Evolutionary conservation across 345 rosid species (phyloP).

Genomic region (Linum tenue): DNA sequence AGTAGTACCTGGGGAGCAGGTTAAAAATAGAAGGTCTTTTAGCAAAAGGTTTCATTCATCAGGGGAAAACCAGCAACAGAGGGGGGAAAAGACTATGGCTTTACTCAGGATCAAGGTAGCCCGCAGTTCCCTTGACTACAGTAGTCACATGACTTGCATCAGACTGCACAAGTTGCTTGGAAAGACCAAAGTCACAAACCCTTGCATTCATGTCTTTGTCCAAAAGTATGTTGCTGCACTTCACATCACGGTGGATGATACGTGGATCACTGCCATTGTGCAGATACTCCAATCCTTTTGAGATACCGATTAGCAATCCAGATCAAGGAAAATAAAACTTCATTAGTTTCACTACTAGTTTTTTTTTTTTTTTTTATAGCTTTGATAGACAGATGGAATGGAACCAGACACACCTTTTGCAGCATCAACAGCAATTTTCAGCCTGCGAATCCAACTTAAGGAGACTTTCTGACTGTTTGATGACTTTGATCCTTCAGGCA

Average conservation of each 20-base stretch:
- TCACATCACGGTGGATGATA: slow-evolving; percentile 80
- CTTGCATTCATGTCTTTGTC: slow-evolving; percentile 84
- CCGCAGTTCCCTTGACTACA: slow-evolving; percentile 86
- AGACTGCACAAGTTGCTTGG: slow-evolving; percentile 57
- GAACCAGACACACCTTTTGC: slow-evolving; percentile 53
- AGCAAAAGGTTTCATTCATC: slow-evolving; percentile 3
- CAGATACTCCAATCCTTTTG: slow-evolving; percentile 77
- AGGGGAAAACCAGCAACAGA: neutral
- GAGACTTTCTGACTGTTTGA: slow-evolving; percentile 40
- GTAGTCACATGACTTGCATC: slow-evolving; percentile 88
- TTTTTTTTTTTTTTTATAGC: neutral
- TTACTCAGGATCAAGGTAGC: slow-evolving; percentile 94
- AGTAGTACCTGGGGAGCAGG: slow-evolving; percentile 52
- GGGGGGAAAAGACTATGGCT: slow-evolving; percentile 5
- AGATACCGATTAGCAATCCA: neutral
- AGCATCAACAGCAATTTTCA: slow-evolving; percentile 84
- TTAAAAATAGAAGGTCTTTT: neutral
- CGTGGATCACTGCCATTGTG: slow-evolving; percentile 84
- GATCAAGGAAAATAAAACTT: neutral
- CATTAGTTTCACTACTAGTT: neutral
- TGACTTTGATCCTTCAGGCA: slow-evolving; percentile 24
- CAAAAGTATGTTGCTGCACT: slow-evolving; percentile 74
- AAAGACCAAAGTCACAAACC: slow-evolving; percentile 69
- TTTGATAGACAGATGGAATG: neutral
- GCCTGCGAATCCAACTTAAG: slow-evolving; percentile 82